Evolutionary conservation across 1,139 yeast genomes (phyloP), one percentile per base, ranked within the genome.

Genomic region (Trichomonascaceae sp.): DNA sequence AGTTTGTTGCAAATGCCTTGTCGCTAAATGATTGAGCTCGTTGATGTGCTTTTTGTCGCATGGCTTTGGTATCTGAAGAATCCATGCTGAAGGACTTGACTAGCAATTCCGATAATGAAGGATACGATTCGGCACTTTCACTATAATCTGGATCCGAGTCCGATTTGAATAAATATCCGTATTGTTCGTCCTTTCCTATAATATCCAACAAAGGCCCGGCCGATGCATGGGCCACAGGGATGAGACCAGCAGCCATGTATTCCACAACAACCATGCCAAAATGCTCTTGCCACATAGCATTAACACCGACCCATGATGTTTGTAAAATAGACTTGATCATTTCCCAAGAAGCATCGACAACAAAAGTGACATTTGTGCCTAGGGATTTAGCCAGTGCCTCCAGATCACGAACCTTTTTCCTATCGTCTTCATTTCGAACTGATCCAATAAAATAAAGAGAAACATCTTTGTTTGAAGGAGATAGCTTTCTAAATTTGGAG

Each of bases 231-330:
- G 83, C 93, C 3, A 95, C 74, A 0, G 99, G 97, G 18, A 93
- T 81, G 19, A 87, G 78, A 0, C 98, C 98, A 53, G 88, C 81
- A 1, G 95, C 85, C 74, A 87, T 77, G 66, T 91, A 91, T 70
- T 95, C 99, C 8, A 93, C 99, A 7, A 93, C 95, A 1, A 96
- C 95, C 66, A 95, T 95, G 18, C 99, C 99, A 68, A 95, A 95
- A 72, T 95, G 99, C 72, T 95, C 99, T 70, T 95, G 93, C 99
- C 99, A 95, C 99, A 95, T 95, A 27, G 96, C 93, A 65, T 95
- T 91, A 49, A 93, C 75, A 2, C 99, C 99, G 63, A 81, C 84
- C 43, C 83, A 81, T 1, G 91, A 81, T 8, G 70, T 71, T n/a
- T 75, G 66, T 47, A 95, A 74, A 58, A 80, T 78, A 38, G 70